phyloP scores from a whole-genome alignment of 2,329 filamentous ascomycete species.

The Trichoderma sp. region DNA sequence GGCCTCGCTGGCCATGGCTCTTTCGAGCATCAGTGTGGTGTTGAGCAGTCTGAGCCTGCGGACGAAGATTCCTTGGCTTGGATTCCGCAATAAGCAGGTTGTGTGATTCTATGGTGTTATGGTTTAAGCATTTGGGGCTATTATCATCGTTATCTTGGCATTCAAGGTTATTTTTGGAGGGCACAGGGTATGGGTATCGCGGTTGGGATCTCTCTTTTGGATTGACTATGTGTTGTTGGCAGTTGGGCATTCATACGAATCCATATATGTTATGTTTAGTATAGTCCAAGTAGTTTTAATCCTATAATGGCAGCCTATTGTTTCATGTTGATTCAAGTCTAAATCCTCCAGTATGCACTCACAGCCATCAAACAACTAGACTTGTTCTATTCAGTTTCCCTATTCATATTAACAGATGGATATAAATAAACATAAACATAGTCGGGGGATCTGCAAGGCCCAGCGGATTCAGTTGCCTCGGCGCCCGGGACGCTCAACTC shows the following conservation, averaged over 20 bases:
- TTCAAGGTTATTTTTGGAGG: background rate
- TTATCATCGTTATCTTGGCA: background rate
- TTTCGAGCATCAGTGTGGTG: constrained; percentile 89
- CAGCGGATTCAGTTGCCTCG: background rate
- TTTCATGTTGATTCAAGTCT: background rate
- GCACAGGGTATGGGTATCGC: background rate
- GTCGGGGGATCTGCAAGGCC: background rate
- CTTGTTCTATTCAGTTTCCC: background rate
- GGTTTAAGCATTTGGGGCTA: background rate
- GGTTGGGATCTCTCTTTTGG: background rate
- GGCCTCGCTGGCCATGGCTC: constrained; percentile 89
- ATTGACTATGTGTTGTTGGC: background rate
- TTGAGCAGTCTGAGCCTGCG: constrained; percentile 75
- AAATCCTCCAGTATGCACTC: background rate
- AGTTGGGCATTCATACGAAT: background rate
- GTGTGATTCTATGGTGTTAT: background rate
- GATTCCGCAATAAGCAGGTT: constrained; percentile 38
- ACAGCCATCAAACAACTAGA: background rate
- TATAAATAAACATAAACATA: background rate
- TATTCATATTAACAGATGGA: background rate
- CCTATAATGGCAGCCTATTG: background rate
- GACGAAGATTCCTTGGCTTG: constrained; percentile 45
- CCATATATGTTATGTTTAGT: background rate
- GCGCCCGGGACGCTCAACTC: background rate
- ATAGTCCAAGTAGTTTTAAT: background rate